A percentile compares a stretch with the other conserved stretches of the same genome.
Conservation (phyloP, 2,329 filamentous ascomycete species). For the Pyrenophora seminiperda region DNA sequence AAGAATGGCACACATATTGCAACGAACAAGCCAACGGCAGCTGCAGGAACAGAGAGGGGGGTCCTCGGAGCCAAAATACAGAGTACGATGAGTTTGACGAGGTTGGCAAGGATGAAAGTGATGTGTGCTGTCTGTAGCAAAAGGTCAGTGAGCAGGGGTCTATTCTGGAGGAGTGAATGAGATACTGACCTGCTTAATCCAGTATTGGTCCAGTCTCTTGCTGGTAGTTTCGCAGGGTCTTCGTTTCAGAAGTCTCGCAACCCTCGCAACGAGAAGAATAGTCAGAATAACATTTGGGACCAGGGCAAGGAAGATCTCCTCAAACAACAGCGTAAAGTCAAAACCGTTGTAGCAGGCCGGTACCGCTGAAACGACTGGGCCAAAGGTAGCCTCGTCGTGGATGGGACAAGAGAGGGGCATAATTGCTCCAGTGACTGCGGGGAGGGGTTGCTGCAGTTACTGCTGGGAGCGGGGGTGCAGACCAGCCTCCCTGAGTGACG, state of each 20-base stretch:
- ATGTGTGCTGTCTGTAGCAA: background rate
- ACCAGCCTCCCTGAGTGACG: background rate
- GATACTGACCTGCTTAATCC: background rate
- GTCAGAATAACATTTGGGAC: conserved; percentile 15
- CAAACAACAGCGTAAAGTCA: conserved; percentile 30
- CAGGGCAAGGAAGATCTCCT: conserved; percentile 26
- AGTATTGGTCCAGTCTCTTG: background rate
- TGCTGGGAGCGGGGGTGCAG: background rate
- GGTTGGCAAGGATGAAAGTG: background rate
- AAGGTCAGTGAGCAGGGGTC: background rate
- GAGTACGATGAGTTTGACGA: background rate
- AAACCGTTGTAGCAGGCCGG: conserved; percentile 19
- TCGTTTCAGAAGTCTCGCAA: background rate
- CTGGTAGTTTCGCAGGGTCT: background rate
- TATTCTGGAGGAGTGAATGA: background rate
- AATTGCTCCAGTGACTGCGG: background rate
- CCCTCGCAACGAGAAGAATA: conserved; percentile 10
- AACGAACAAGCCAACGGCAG: background rate
- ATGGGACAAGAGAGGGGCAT: conserved; percentile 4
- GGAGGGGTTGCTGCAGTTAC: background rate
- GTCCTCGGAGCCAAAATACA: background rate
- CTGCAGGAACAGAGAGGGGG: background rate
- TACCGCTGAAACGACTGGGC: conserved; percentile 7
- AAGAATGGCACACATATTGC: background rate
- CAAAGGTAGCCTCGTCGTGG: conserved; percentile 10